These are phyloP conservation scores for Anisodus tanguticus DNA, from an alignment of 257 asterid species.

Conservation along the genomic window DNA sequence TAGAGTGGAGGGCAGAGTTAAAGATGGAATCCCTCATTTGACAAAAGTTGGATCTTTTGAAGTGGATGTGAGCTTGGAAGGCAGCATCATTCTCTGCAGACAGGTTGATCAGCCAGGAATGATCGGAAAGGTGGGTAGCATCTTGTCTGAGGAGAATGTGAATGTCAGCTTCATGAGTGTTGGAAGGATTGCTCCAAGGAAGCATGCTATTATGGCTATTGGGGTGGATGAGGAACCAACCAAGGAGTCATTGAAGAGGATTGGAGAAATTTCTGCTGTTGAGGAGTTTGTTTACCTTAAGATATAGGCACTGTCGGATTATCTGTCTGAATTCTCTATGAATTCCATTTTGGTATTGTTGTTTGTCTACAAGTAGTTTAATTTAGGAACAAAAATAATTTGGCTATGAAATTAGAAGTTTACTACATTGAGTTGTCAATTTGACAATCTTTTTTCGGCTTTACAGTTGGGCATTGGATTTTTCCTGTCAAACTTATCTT, in stretches of 20 bases:
- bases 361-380: constrained; percentile 29
- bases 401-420: constrained; percentile 16
- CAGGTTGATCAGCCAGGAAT: constrained; percentile 97
- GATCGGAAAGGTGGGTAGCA: constrained; percentile 89
- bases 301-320: constrained; percentile 40
- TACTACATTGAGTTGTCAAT: constrained; percentile 26
- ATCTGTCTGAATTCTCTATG: constrained; percentile 24
- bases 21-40: constrained; percentile 84
- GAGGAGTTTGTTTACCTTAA: constrained; percentile 89
- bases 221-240: constrained; percentile 92
- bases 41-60: constrained; percentile 85
- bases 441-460: neutral
- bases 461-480: neutral
- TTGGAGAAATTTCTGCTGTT: constrained; percentile 82
- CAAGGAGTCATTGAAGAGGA: constrained; percentile 69
- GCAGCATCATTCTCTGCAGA: constrained; percentile 83
- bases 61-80: constrained; percentile 91
- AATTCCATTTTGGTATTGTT: constrained; percentile 43
- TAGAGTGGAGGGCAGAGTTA: constrained; percentile 79
- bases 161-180: constrained; percentile 90
- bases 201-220: constrained; percentile 91
- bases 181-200: constrained; percentile 89
- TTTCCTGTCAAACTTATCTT: neutral
- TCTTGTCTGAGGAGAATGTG: constrained; percentile 79
- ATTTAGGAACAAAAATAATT: constrained; percentile 36